These are phyloP conservation scores for Leccinum subgranulosum DNA, from an alignment of 768 basidiomycete genomes.

Conservation along the genomic window DNA sequence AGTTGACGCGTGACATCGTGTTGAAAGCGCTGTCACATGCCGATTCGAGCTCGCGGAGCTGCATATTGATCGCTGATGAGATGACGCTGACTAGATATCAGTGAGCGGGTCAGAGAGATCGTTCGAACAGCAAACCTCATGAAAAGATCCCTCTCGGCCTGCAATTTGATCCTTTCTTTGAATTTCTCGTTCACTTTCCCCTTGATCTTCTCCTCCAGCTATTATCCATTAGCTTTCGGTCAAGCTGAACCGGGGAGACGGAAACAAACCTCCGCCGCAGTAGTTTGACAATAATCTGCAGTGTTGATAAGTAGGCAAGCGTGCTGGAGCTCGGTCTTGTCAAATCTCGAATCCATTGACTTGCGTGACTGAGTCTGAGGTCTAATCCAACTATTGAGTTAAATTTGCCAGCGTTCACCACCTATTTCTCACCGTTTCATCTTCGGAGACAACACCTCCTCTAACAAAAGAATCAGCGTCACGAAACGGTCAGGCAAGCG, in stretches of 20 bases:
- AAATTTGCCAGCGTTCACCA: not conserved
- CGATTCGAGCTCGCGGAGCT: conserved; percentile 83
- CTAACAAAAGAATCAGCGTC: conserved; percentile 37
- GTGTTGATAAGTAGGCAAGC: conserved; percentile 93
- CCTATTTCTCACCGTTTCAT: conserved; percentile 61
- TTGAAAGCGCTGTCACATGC: conserved; percentile 76
- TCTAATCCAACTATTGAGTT: conserved; percentile 27
- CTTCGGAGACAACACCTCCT: conserved; percentile 78
- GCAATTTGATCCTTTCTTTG: conserved; percentile 77
- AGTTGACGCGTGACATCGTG: conserved; percentile 74
- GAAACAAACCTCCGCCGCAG: conserved; percentile 71
- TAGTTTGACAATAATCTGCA: conserved; percentile 94
- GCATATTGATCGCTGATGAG: conserved; percentile 74
- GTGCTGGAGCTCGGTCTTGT: conserved; percentile 71
- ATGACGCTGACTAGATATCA: conserved; percentile 55
- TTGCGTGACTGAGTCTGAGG: conserved; percentile 47
- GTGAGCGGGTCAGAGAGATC: not conserved
- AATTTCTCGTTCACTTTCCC: conserved; percentile 75
- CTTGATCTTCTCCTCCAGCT: conserved; percentile 92
- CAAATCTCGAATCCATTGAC: conserved; percentile 79
- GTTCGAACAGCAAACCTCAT: conserved; percentile 55
- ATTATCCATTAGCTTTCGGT: conserved; percentile 3
- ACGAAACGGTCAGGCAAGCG: not conserved
- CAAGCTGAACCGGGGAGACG: not conserved
- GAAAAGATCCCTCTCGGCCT: conserved; percentile 85